These are phyloP conservation scores for Plasmodium reichenowi DNA, from an alignment of 169 alveolate species.

Conservation along the genomic window DNA sequence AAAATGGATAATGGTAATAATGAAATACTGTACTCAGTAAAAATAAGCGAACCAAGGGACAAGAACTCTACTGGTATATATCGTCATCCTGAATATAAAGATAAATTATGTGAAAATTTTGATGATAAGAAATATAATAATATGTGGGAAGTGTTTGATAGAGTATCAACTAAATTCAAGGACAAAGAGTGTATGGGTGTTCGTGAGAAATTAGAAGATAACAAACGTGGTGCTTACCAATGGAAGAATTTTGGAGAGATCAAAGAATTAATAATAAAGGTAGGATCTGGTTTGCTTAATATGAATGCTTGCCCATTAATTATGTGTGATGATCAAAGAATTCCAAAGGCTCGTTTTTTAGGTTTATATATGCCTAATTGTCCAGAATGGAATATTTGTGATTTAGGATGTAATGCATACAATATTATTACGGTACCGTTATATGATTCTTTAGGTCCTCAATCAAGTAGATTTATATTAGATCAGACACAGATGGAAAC, in stretches of 20 bases:
- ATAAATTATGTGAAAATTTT: conserved; percentile 19
- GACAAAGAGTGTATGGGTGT: conserved; percentile 46
- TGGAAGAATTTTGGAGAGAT: conserved; percentile 44
- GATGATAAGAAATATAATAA: conserved; percentile 26
- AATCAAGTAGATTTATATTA: conserved; percentile 81
- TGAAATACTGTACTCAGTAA: conserved; percentile 27
- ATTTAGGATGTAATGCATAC: conserved; percentile 87
- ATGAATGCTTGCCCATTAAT: conserved; percentile 50
- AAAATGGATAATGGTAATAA: conserved; percentile 28
- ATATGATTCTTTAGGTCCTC: conserved; percentile 86
- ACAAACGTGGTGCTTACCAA: conserved; percentile 38
- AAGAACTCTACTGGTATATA: conserved; percentile 50
- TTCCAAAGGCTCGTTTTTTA: conserved; percentile 37
- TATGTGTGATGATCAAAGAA: conserved; percentile 34
- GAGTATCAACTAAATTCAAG: conserved; percentile 15
- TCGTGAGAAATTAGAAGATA: conserved; percentile 16
- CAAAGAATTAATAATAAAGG: conserved; percentile 9
- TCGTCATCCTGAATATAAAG: conserved; percentile 20
- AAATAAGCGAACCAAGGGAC: conserved; percentile 19
- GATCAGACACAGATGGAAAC: conserved; percentile 78
- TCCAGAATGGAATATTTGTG: conserved; percentile 88
- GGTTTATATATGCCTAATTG: conserved; percentile 85
- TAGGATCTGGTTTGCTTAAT: conserved; percentile 64
- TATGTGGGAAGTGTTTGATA: conserved; percentile 43
- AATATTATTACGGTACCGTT: conserved; percentile 88